Conservation (phyloP, 164 flowering plant genomes). For the Dillenia suffruticosa region DNA sequence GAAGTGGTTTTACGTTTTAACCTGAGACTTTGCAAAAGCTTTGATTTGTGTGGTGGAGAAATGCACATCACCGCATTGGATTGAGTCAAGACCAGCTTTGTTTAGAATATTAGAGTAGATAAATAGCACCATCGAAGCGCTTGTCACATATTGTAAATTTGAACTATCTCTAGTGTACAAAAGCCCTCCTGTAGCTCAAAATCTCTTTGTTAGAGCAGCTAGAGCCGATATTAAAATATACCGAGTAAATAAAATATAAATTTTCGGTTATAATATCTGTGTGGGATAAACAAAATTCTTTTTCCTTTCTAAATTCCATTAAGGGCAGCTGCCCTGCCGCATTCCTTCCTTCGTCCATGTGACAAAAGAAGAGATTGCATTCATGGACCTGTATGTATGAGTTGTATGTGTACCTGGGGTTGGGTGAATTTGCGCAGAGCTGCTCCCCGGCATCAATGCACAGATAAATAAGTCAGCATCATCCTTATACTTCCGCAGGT, state of each 20-base stretch:
- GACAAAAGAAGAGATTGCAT: too few species aligned
- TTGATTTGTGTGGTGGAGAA: slow-evolving; percentile 51
- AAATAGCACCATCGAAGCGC: slow-evolving; percentile 47
- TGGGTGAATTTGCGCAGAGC: slow-evolving; percentile 51
- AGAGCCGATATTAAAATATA: neutral
- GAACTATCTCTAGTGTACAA: slow-evolving; percentile 52
- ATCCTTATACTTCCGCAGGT: slow-evolving; percentile 40
- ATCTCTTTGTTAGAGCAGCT: too few species aligned
- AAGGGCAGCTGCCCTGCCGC: too few species aligned
- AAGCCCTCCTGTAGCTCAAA: slow-evolving; percentile 59
- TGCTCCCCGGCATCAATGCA: slow-evolving; percentile 73
- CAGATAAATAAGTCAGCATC: slow-evolving; percentile 67
- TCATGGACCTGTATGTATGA: neutral
- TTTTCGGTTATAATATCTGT: neutral
- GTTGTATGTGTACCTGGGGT: slow-evolving; percentile 52
- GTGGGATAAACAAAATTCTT: too few species aligned
- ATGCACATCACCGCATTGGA: slow-evolving; percentile 55
- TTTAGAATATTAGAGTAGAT: slow-evolving; percentile 41
- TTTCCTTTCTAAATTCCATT: too few species aligned
- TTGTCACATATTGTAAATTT: slow-evolving; percentile 64
- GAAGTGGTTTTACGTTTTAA: slow-evolving; percentile 3
- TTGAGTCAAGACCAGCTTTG: slow-evolving; percentile 24
- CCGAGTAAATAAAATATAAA: neutral
- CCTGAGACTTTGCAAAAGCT: slow-evolving; percentile 71
- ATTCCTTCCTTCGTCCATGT: too few species aligned